Percentiles rank a stretch among this genome's conserved stretches.
These are phyloP conservation scores for Pythium apleroticum DNA, from an alignment of 352 stramenopile genomes.

Conservation along the genomic window DNA sequence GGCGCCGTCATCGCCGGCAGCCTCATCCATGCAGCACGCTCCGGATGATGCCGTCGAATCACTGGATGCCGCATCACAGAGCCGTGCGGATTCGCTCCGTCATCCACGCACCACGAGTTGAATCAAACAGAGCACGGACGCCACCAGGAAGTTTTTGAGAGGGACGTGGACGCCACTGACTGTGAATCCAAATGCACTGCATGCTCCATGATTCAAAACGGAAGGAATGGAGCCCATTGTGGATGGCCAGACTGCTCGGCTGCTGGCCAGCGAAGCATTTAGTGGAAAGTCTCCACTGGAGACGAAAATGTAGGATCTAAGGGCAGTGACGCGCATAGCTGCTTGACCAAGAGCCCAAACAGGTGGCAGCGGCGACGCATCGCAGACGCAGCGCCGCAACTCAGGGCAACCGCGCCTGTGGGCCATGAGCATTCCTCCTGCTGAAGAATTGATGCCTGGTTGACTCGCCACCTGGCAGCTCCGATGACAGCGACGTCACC, in stretches of 20 bases:
- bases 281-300: no score
- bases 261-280: no score
- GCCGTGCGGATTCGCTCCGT: not conserved
- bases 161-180: no score
- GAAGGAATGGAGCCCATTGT: no score
- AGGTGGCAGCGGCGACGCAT: not conserved
- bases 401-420: not conserved
- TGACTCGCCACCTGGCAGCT: constrained; percentile 2
- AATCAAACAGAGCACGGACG: not conserved
- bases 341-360: not conserved
- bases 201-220: no score
- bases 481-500: not conserved
- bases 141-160: not conserved
- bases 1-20: constrained; percentile 9
- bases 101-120: not conserved
- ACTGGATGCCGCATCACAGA: constrained; percentile 2
- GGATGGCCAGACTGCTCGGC: no score
- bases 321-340: no score
- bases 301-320: no score
- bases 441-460: constrained; percentile 6
- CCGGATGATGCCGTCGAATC: constrained; percentile 22
- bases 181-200: no score
- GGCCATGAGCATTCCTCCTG: not conserved
- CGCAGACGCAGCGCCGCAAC: not conserved
- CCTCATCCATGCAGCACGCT: constrained; percentile 14